phyloP scores from a whole-genome alignment of 2,329 filamentous ascomycete genomes.

The Orbilia blumenaviensis region DNA sequence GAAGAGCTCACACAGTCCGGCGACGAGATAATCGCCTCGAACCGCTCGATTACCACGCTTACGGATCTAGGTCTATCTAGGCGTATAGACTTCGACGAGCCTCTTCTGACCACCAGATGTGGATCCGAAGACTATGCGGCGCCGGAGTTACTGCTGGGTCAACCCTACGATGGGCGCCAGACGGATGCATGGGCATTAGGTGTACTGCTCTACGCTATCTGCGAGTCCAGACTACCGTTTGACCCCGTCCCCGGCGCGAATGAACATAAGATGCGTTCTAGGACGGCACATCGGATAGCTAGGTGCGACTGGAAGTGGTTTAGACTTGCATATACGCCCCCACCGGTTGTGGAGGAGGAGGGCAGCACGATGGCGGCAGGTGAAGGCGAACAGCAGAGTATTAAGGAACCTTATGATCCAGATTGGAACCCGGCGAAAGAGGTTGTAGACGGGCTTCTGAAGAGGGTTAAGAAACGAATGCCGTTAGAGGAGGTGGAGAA shows the following conservation, averaged over 20 bases:
- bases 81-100: conserved; percentile 78
- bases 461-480: conserved; percentile 81
- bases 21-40: conserved; percentile 73
- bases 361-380: conserved; percentile 86
- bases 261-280: conserved; percentile 76
- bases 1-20: conserved; percentile 68
- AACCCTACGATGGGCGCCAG: conserved; percentile 88
- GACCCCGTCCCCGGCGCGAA: conserved; percentile 85
- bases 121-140: conserved; percentile 97
- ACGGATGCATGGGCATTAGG: conserved; percentile 96
- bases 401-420: conserved; percentile 69
- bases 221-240: conserved; percentile 92
- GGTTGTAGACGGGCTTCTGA: conserved; percentile 84
- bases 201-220: conserved; percentile 88
- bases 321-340: conserved; percentile 61
- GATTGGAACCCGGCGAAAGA: conserved; percentile 78
- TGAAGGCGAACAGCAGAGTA: conserved; percentile 59
- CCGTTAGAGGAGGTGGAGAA: conserved; percentile 76
- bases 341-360: conserved; percentile 70
- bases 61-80: conserved; percentile 91
- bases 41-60: conserved; percentile 83
- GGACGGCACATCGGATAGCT: conserved; percentile 92
- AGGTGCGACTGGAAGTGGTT: conserved; percentile 96
- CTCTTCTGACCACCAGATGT: conserved; percentile 90
- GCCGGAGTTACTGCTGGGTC: conserved; percentile 93